A percentile compares a stretch with the other conserved stretches of the same genome.
These are phyloP conservation scores for Xylaria curta DNA, from an alignment of 495 filamentous ascomycete genomes.

Conservation along the genomic window DNA sequence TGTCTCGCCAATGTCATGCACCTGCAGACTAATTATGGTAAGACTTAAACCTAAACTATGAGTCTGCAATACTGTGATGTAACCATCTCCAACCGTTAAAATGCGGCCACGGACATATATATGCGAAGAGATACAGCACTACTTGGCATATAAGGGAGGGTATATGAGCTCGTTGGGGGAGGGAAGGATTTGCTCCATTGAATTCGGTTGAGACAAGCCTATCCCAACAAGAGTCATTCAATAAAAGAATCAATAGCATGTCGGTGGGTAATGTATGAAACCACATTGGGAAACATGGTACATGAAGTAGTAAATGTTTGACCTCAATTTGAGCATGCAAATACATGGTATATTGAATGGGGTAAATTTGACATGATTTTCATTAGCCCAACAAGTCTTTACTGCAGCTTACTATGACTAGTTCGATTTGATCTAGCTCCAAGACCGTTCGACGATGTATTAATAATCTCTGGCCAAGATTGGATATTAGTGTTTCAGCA, in stretches of 20 bases:
- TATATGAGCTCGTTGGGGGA: background rate
- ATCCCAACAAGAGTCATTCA: background rate
- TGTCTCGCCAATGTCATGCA: constrained; percentile 8
- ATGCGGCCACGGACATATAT: background rate
- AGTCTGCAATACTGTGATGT: constrained; percentile 9
- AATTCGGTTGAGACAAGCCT: background rate
- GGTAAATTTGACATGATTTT: background rate
- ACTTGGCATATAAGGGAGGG: background rate
- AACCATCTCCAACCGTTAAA: constrained; percentile 20
- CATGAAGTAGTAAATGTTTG: background rate
- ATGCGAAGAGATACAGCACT: background rate
- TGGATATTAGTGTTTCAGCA: background rate
- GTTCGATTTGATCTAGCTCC: background rate
- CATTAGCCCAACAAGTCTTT: background rate
- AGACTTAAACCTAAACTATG: constrained; percentile 1
- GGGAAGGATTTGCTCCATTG: background rate
- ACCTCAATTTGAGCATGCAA: background rate
- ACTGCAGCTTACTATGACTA: background rate
- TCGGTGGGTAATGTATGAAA: background rate
- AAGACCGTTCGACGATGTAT: background rate
- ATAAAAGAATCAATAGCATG: background rate
- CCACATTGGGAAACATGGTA: background rate
- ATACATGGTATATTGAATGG: background rate
- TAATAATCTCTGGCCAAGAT: background rate
- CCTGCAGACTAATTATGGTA: background rate